These are phyloP conservation scores for Endogone sp. DNA, from an alignment of 192 early-diverging fungal species.

Conservation along the genomic window DNA sequence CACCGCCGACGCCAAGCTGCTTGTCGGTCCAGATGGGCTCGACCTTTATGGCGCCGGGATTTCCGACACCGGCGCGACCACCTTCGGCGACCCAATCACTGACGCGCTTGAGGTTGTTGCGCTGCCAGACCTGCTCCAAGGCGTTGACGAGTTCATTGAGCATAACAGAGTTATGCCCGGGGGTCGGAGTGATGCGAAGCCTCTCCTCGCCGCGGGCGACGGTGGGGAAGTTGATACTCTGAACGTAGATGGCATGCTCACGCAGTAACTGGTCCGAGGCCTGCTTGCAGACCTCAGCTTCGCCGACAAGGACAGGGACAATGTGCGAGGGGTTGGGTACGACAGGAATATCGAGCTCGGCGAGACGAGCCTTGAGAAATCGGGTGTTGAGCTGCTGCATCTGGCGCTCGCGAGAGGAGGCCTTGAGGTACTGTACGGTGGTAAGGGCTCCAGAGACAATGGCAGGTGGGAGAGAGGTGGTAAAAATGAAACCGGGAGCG, in stretches of 20 bases:
- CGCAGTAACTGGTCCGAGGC: conserved; percentile 90
- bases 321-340: conserved; percentile 99
- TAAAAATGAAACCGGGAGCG: conserved; percentile 99
- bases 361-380: conserved; percentile 78
- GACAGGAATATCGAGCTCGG: conserved; percentile 85
- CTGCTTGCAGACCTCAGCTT: conserved; percentile 90
- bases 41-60: conserved; percentile 31
- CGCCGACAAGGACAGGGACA: conserved; percentile 96
- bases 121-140: conserved; percentile 83
- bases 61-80: conserved; percentile 86
- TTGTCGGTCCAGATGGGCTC: conserved; percentile 56
- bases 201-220: conserved; percentile 93
- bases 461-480: conserved; percentile 94
- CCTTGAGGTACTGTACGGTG: conserved; percentile 88
- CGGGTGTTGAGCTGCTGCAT: conserved; percentile 93
- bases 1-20: conserved; percentile 32
- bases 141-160: conserved; percentile 81
- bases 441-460: conserved; percentile 88
- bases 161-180: conserved; percentile 83
- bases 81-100: conserved; percentile 83
- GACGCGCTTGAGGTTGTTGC: conserved; percentile 80
- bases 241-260: conserved; percentile 94
- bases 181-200: conserved; percentile 96
- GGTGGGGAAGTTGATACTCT: conserved; percentile 99
- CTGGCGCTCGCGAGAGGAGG: conserved; percentile 80